These are phyloP conservation scores for Eimeria necatrix DNA, from an alignment of 169 alveolate genomes.

Conservation along the genomic window DNA sequence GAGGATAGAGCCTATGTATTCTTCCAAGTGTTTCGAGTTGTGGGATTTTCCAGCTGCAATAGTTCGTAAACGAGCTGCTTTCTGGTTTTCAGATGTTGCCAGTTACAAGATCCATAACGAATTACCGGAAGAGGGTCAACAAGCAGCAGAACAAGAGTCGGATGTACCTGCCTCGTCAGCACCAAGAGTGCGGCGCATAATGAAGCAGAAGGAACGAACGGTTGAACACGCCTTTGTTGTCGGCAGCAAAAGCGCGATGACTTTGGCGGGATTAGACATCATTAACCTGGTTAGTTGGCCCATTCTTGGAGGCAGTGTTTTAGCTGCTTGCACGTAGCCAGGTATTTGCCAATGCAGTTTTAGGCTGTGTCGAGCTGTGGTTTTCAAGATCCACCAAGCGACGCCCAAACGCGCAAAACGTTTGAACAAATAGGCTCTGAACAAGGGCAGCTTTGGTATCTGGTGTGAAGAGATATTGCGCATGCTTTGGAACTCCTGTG, in stretches of 20 bases:
- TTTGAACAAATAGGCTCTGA: too few species aligned
- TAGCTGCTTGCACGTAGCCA: too few species aligned
- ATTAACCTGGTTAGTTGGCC: conserved; percentile 31
- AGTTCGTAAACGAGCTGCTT: neutral
- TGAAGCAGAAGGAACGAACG: neutral
- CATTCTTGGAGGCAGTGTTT: neutral
- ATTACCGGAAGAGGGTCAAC: neutral
- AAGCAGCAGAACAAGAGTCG: neutral
- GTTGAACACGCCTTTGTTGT: conserved; percentile 28
- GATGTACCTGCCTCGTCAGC: conserved; percentile 17
- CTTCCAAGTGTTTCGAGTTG: too few species aligned
- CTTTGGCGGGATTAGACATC: conserved; percentile 66
- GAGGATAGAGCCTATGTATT: too few species aligned
- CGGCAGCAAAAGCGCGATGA: conserved; percentile 22
- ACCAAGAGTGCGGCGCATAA: conserved; percentile 27
- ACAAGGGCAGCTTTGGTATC: too few species aligned
- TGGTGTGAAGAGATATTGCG: too few species aligned
- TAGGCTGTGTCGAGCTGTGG: too few species aligned
- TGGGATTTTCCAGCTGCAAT: too few species aligned
- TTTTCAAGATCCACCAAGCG: too few species aligned
- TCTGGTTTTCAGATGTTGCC: conserved; percentile 24
- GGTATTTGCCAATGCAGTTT: too few species aligned
- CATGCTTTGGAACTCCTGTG: too few species aligned
- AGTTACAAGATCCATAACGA: conserved; percentile 53
- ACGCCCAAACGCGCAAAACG: too few species aligned